phyloP scores from a whole-genome alignment of 2,329 filamentous ascomycete species.

The Fusarium chuoi region DNA sequence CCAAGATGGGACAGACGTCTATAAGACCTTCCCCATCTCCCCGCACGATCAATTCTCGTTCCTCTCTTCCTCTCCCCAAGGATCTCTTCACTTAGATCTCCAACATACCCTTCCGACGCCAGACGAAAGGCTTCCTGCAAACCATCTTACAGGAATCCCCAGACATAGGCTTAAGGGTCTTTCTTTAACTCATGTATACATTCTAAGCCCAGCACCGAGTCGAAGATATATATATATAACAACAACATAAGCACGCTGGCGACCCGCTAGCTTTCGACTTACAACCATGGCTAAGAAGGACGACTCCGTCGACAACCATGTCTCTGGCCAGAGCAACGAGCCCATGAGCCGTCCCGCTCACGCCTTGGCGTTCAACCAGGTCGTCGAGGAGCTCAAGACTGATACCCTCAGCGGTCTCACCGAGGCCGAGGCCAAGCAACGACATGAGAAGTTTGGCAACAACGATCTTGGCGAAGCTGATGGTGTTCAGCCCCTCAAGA shows the following conservation, averaged over 20 bases:
- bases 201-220: not conserved
- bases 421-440: conserved; percentile 59
- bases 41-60: conserved; percentile 15
- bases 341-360: conserved; percentile 67
- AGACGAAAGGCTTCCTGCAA: conserved; percentile 40
- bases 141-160: conserved; percentile 31
- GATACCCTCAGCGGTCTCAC: conserved; percentile 65
- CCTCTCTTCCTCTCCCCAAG: conserved; percentile 19
- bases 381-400: conserved; percentile 63
- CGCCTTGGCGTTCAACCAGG: conserved; percentile 58
- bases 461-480: conserved; percentile 64
- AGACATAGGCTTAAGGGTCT: conserved; percentile 32
- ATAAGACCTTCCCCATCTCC: conserved; percentile 40
- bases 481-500: conserved; percentile 65
- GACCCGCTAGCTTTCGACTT: conserved; percentile 16
- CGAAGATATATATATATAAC: not conserved
- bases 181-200: not conserved
- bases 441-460: conserved; percentile 64
- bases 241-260: conserved; percentile 21
- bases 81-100: conserved; percentile 27
- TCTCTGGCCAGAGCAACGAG: conserved; percentile 50
- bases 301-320: conserved; percentile 36
- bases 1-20: conserved; percentile 27
- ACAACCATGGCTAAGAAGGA: conserved; percentile 39
- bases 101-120: conserved; percentile 25